phyloP scores from a whole-genome alignment of 2,329 filamentous ascomycete species.

The Colletotrichum sp. region DNA sequence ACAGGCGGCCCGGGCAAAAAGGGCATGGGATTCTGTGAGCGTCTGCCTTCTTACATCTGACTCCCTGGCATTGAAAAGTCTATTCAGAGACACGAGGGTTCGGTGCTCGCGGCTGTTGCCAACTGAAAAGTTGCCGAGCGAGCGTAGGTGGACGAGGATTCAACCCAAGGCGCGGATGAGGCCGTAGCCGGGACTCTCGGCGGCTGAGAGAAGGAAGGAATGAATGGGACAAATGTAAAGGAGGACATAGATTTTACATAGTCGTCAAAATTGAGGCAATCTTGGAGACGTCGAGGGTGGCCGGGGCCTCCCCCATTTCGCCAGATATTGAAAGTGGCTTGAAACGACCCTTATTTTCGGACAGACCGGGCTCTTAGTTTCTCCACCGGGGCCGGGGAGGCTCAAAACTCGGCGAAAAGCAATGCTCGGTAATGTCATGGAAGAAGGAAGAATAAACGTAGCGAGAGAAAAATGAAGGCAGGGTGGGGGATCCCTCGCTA shows the following conservation, averaged over 20 bases:
- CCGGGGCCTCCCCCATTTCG: background rate
- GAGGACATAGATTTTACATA: background rate
- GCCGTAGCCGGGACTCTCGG: background rate
- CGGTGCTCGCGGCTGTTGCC: background rate
- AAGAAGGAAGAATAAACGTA: background rate
- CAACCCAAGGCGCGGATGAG: background rate
- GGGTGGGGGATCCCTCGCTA: background rate
- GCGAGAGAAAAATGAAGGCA: background rate
- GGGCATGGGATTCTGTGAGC: background rate
- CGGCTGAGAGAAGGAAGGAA: background rate
- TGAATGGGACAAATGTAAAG: background rate
- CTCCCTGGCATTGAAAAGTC: background rate
- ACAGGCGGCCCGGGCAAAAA: background rate
- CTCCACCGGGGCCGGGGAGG: constrained; percentile 5
- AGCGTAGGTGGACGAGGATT: background rate
- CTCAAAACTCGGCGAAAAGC: background rate
- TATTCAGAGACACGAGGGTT: background rate
- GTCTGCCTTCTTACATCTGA: background rate
- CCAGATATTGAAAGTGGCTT: constrained; percentile 12
- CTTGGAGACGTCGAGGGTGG: constrained; percentile 6
- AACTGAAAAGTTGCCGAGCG: background rate
- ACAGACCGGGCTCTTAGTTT: constrained; percentile 14
- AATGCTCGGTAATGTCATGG: background rate
- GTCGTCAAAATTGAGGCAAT: constrained; percentile 8
- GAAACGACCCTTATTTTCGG: constrained; percentile 18